These are phyloP conservation scores for Inga laurina DNA, from an alignment of 306 rosid species.

Conservation along the genomic window DNA sequence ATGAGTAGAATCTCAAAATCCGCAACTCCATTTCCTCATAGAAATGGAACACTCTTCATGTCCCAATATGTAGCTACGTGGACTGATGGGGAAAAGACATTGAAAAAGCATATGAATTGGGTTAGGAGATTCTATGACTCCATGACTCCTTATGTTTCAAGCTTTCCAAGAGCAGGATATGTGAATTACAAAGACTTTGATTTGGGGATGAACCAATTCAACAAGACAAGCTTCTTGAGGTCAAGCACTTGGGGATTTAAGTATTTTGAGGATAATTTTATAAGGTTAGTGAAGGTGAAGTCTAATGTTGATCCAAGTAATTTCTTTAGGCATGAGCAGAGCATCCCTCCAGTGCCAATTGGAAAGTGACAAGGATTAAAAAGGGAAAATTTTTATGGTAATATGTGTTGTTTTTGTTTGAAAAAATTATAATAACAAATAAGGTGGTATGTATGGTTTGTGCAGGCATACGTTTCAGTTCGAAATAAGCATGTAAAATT, in stretches of 20 bases:
- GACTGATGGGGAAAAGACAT: constrained; percentile 49
- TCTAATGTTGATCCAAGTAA: constrained; percentile 48
- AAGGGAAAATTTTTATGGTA: neutral
- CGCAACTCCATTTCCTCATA: constrained; percentile 65
- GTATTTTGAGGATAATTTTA: constrained; percentile 48
- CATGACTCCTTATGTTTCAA: constrained; percentile 46
- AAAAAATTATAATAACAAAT: too few species aligned
- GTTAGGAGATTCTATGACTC: constrained; percentile 35
- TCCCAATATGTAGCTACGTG: constrained; percentile 40
- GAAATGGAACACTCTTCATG: constrained; percentile 49
- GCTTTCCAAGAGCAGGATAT: constrained; percentile 47
- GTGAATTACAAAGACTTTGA: constrained; percentile 58
- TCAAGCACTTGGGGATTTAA: constrained; percentile 40
- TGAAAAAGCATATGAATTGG: constrained; percentile 46
- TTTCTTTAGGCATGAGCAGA: constrained; percentile 58
- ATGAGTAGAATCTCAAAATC: constrained; percentile 55
- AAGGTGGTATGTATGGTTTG: too few species aligned
- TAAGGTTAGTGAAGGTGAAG: constrained; percentile 46
- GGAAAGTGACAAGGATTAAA: neutral
- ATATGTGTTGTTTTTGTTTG: neutral
- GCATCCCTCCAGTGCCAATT: constrained; percentile 41
- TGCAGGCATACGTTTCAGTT: neutral
- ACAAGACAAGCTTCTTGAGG: constrained; percentile 13
- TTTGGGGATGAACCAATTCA: constrained; percentile 45
- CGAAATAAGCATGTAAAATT: too few species aligned